These are phyloP conservation scores for Globisporangium canariense DNA, from an alignment of 352 stramenopile genomes.

Conservation along the genomic window DNA sequence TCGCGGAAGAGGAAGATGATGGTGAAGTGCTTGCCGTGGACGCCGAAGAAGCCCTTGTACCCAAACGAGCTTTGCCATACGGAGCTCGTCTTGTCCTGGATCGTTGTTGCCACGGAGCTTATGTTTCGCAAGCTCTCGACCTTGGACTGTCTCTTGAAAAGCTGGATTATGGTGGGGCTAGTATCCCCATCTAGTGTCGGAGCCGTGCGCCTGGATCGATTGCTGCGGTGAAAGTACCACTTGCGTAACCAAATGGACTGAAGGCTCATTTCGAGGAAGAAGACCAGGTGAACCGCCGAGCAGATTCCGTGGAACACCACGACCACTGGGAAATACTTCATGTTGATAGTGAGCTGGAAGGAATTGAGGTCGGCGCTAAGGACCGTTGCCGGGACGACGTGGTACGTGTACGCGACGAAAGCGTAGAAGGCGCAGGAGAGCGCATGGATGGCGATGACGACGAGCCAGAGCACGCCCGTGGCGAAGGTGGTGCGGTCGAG, in stretches of 20 bases:
- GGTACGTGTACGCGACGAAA: constrained; percentile 4
- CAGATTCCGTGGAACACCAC: constrained; percentile 15
- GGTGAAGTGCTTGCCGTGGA: constrained; percentile 19
- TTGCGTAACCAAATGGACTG: constrained; percentile 10
- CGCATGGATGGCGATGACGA: constrained; percentile 1
- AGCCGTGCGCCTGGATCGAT: background rate
- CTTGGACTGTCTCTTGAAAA: background rate
- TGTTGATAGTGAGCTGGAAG: constrained; percentile 20
- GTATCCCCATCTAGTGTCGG: background rate
- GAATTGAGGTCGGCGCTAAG: background rate
- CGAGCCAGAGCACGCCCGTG: constrained; percentile 4
- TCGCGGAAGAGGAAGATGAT: constrained; percentile 19
- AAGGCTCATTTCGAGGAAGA: constrained; percentile 15
- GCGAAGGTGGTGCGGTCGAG: background rate
- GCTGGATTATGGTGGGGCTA: background rate
- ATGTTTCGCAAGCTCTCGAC: background rate
- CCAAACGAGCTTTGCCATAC: constrained; percentile 16
- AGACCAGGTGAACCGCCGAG: constrained; percentile 12
- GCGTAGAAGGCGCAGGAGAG: constrained; percentile 1
- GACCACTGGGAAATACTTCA: constrained; percentile 19
- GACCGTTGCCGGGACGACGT: background rate
- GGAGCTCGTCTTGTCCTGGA: background rate
- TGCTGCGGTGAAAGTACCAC: constrained; percentile 14
- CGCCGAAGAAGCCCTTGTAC: constrained; percentile 16
- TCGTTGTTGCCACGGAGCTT: background rate